Evolutionary conservation across 768 basidiomycete genomes (phyloP), one percentile per base, ranked within the genome.

Genomic region (Phlebiopsis flavidoalba): DNA sequence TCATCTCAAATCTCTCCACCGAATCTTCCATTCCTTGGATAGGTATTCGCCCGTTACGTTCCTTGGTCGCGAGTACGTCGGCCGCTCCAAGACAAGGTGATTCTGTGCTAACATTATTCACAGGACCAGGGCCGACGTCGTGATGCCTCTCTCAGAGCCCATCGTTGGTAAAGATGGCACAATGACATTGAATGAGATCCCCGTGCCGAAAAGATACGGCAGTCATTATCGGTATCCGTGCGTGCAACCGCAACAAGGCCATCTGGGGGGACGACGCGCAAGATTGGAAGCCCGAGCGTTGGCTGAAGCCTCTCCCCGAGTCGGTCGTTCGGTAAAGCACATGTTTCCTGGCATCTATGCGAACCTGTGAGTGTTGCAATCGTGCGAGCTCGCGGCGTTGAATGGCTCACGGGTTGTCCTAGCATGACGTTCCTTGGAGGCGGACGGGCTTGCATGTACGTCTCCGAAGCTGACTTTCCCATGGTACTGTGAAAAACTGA

Each of bases 251-350:
- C 7, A 79, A 81, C 17, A 75, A 75, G 57, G 70, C 70, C 0
- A 68, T 86, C 31, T 90, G 89, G 88, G 88, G 88, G 1, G 65
- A 75, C 0, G 80, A 85, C 59, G 79, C 85, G 4, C 77, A 79
- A n/a, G 77, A 78, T 53, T 91, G 85, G 69, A 75, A 79, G 46
- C 88, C 88, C 0, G 83, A 84, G 56, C 75, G 88, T 6, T 90
- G 89, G 88, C 72, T 89, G 8, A 22, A 47, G 26, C 66, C 67
- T 12, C 62, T 69, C 1, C 69, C 69, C 1, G 53, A 60, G 6
- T 35, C 65, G 0, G 54, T 70, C n/a, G n/a, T n/a, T n/a, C 12
- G 50, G 55, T 24, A 55, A 62, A 12, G 66, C 66, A 1, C 54
- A 51, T 2, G 33, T 67, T n/a, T 19, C 68, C 67, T 0, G 69